Percentiles rank a stretch among this genome's conserved stretches.
Conservation (phyloP, 192 early-diverging fungal species). For the Phlyctochytrium planicorne region DNA sequence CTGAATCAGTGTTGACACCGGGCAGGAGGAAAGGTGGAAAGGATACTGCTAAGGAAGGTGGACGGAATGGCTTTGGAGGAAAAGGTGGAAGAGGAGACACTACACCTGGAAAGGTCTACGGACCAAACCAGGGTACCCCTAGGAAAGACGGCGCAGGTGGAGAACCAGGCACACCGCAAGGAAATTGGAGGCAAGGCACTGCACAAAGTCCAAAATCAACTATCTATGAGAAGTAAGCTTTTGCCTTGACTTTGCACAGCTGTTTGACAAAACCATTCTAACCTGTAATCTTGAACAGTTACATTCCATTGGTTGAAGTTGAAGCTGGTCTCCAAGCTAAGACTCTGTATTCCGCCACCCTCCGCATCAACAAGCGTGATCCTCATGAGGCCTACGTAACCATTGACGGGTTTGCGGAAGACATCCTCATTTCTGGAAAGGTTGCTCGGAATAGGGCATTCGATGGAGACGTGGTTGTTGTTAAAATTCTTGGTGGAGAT, state of each 20-base stretch:
- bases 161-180: neutral
- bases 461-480: constrained; percentile 81
- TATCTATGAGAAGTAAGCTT: neutral
- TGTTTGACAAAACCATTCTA: neutral
- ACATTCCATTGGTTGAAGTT: constrained; percentile 27
- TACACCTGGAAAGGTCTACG: no score
- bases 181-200: neutral
- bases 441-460: constrained; percentile 79
- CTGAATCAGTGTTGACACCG: no score
- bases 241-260: neutral
- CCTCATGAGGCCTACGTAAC: constrained; percentile 86
- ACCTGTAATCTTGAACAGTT: constrained; percentile 12
- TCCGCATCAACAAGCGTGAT: constrained; percentile 86
- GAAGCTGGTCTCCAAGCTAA: constrained; percentile 22
- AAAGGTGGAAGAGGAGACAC: no score
- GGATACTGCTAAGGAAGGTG: no score
- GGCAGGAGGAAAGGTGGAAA: no score
- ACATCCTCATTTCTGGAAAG: constrained; percentile 77
- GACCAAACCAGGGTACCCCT: no score
- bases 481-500: constrained; percentile 67
- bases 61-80: no score
- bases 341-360: constrained; percentile 65
- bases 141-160: no score
- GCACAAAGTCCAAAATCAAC: neutral
- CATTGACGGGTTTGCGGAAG: constrained; percentile 58